These are phyloP conservation scores for Polygonum maritimum DNA, from an alignment of 148 eudicot genomes.

Conservation along the genomic window DNA sequence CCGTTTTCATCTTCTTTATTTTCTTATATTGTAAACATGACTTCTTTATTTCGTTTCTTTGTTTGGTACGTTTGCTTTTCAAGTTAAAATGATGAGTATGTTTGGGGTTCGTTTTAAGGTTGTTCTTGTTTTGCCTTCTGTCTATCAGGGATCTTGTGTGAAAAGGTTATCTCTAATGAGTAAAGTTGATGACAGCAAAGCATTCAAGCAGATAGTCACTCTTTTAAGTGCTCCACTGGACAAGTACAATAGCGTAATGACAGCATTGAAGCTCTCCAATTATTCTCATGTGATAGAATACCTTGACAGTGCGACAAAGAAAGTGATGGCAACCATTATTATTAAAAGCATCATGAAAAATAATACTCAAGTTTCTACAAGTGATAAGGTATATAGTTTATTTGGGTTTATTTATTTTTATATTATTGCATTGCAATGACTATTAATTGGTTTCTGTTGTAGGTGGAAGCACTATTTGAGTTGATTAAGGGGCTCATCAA, in stretches of 20 bases:
- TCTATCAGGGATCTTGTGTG: slow-evolving; percentile 88
- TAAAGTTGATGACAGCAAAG: slow-evolving; percentile 64
- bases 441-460: slow-evolving; percentile 15
- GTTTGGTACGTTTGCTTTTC: background rate
- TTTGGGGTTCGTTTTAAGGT: background rate
- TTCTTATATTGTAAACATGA: background rate
- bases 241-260: slow-evolving; percentile 82
- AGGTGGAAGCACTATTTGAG: slow-evolving; percentile 94
- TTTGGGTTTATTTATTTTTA: background rate
- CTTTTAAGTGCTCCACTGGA: slow-evolving; percentile 96
- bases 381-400: slow-evolving; percentile 58
- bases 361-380: slow-evolving; percentile 60
- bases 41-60: background rate
- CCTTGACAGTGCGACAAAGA: slow-evolving; percentile 71
- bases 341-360: slow-evolving; percentile 76
- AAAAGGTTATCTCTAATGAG: slow-evolving; percentile 65
- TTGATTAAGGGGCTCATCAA: slow-evolving; percentile 76
- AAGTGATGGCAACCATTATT: slow-evolving; percentile 83
- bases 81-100: background rate
- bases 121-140: background rate
- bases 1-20: background rate
- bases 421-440: slow-evolving; percentile 1
- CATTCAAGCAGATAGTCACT: slow-evolving; percentile 84
- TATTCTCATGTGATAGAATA: slow-evolving; percentile 80
- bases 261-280: slow-evolving; percentile 86